Evolutionary conservation across 768 basidiomycete genomes (phyloP).

Genomic region (Mycena leptocephala): DNA sequence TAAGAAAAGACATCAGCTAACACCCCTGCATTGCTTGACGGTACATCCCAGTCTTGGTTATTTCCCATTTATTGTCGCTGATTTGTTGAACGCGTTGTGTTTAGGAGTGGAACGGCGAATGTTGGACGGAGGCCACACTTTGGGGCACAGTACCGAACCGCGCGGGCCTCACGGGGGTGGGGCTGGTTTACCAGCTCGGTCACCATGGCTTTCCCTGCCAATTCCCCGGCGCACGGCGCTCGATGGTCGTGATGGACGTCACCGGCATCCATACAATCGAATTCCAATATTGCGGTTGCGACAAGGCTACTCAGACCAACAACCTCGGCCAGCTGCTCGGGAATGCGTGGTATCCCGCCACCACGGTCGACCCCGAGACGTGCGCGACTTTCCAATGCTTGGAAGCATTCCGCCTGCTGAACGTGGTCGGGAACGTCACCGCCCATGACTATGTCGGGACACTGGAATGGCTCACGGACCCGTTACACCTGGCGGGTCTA

Average conservation of each 20-base stretch:
- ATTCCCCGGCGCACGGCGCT: not conserved
- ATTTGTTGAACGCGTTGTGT: not conserved
- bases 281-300: slow-evolving; percentile 11
- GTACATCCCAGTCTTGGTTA: too few species aligned
- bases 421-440: slow-evolving; percentile 27
- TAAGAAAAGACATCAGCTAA: not conserved
- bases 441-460: slow-evolving; percentile 24
- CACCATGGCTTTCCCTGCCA: slow-evolving; percentile 1
- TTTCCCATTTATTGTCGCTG: too few species aligned
- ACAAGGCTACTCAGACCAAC: not conserved
- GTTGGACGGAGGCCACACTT: not conserved
- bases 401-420: slow-evolving; percentile 25
- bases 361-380: slow-evolving; percentile 7
- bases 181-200: slow-evolving; percentile 12
- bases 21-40: slow-evolving; percentile 11
- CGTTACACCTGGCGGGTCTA: not conserved
- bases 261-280: slow-evolving; percentile 7
- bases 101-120: slow-evolving; percentile 21
- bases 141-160: not conserved
- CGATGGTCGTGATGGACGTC: slow-evolving; percentile 28
- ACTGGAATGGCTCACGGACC: not conserved
- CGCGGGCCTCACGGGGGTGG: too few species aligned
- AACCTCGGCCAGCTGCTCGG: not conserved
- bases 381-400: slow-evolving; percentile 24
- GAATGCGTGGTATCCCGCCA: slow-evolving; percentile 11